Base-by-base conservation (phyloP, 441 rosid species). In the Melastoma candidum region DNA sequence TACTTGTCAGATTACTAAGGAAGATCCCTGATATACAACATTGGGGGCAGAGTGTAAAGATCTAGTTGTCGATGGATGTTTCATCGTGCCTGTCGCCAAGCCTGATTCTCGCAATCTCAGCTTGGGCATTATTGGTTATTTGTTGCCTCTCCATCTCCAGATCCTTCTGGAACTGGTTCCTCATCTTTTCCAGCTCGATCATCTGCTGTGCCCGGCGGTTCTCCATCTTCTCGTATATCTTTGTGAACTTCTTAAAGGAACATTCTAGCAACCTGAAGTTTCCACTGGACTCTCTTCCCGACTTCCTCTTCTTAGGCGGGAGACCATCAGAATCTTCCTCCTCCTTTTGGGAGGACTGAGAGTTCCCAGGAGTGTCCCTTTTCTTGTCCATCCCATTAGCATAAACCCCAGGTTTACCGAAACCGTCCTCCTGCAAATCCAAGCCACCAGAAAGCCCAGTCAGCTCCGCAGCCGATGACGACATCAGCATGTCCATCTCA, bases 171-270 rank as follows among this genome's bases (percentile, higher is more conserved):
- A 93, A 89, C 63, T 86, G 96, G 83, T 79, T 79, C 68, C 95
- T 82, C 93, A 93, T 83, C 75, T 79, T 86, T 77, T 93, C 97
- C 51, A 93, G 63, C 57, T 84, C 97, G 63, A 71, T 57, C 90
- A 93, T 89, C 61, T 89, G 95, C 67, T 77, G 80, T 63, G 84
- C 74, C 68, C 83, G 82, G 65, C 71, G 78, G 52, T 41, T 84
- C 79, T 93, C 97, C 45, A 86, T 84, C 83, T 84, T 93, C 80
- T 93, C 95, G 56, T 86, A 93, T 57, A 88, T 74, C 49, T 84
- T 78, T 47, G 88, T 82, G 49, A 93, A 88, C 26, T 73, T 93
- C 51, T 80, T 69, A 43, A 93, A 80, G 0, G 95, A 93, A 65
- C 84, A 84, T 0, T 95, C 97, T 39, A 93, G 79, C 69, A 88